phyloP scores from a whole-genome alignment of 129 eudicot species.

The Escallonia rubra region DNA sequence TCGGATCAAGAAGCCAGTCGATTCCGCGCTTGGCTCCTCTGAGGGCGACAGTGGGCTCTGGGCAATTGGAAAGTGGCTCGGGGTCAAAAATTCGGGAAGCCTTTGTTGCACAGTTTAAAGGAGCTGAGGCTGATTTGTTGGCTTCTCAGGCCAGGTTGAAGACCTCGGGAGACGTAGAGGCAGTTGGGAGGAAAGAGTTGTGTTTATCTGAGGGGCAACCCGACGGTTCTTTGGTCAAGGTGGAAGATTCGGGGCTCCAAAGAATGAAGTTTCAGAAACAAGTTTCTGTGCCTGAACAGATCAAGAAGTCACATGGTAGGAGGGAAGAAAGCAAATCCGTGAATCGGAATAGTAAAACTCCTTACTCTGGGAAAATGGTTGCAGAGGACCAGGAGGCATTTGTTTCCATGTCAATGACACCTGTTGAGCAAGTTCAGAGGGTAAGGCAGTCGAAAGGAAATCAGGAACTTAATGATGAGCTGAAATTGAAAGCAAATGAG shows the following conservation, averaged over 20 bases:
- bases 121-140: slow-evolving; percentile 18
- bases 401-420: slow-evolving; percentile 30
- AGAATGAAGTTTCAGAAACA: slow-evolving; percentile 45
- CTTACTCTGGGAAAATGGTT: slow-evolving; percentile 35
- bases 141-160: slow-evolving; percentile 26
- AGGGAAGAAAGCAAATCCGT: slow-evolving; percentile 34
- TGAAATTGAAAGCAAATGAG: slow-evolving; percentile 87
- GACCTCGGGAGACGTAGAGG: slow-evolving; percentile 24
- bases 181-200: slow-evolving; percentile 25
- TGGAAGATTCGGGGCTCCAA: slow-evolving; percentile 41
- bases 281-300: slow-evolving; percentile 27
- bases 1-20: slow-evolving; percentile 20
- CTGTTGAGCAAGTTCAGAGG: slow-evolving; percentile 60
- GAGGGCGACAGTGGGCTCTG: slow-evolving; percentile 30
- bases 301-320: slow-evolving; percentile 25
- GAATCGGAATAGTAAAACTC: slow-evolving; percentile 28
- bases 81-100: slow-evolving; percentile 44
- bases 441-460: slow-evolving; percentile 72
- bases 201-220: slow-evolving; percentile 29
- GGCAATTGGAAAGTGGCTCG: slow-evolving; percentile 23
- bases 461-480: slow-evolving; percentile 85
- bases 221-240: slow-evolving; percentile 11
- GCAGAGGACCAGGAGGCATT: slow-evolving; percentile 34
- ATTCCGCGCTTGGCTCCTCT: slow-evolving; percentile 27
- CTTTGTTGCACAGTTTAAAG: slow-evolving; percentile 26